Evolutionary conservation across 108 stramenopile species (phyloP), one percentile per base, ranked within the genome.

Genomic region (Stephanodiscus triporus): DNA sequence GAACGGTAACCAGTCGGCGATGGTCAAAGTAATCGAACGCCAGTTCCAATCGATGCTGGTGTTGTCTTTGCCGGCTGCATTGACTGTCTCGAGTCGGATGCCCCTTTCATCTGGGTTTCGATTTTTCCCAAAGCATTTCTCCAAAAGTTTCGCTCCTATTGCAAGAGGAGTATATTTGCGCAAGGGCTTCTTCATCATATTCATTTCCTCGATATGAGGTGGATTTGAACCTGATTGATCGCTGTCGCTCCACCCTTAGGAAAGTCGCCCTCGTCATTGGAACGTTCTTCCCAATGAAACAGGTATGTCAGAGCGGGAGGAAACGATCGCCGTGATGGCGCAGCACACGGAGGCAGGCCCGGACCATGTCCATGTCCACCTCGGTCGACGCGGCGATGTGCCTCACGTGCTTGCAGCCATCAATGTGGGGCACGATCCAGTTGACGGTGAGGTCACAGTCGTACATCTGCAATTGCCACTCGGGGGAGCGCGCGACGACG

Each of bases 381-480:
- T 96, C 88, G 2, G 88, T 85, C 30, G 83, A 87, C 24, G 77
- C 53, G 14, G 93, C 82, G 59, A 97, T 92, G 66, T 87, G 89
- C 48, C 82, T 86, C 23, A 92, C 85, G 76, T 91, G 78, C 29
- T 85, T 86, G 43, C 91, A 77, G 2, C 96, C 95, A 75, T 97
- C 94, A 60, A 97, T 90, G 70, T 96, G 91, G n/a, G 91, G 78
- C 23, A 95, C 75, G 9, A 94, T 87, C 93, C 95, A 95, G 63
- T 92, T 90, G 51, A 96, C 90, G 2, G 93, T 89, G 37, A 96
- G 66, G 66, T 96, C 95, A 92, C 95, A 96, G 66, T 92, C 90
- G 76, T 87, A 90, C 86, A 77, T 78, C 72, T 87, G 85, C 0
- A 94, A 68, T 61, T 92, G 89, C 72, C 86, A 82, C 70, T 92